phyloP scores from a whole-genome alignment of 1,284 basidiomycete genomes.

The Cutaneotrichosporon sp. region DNA sequence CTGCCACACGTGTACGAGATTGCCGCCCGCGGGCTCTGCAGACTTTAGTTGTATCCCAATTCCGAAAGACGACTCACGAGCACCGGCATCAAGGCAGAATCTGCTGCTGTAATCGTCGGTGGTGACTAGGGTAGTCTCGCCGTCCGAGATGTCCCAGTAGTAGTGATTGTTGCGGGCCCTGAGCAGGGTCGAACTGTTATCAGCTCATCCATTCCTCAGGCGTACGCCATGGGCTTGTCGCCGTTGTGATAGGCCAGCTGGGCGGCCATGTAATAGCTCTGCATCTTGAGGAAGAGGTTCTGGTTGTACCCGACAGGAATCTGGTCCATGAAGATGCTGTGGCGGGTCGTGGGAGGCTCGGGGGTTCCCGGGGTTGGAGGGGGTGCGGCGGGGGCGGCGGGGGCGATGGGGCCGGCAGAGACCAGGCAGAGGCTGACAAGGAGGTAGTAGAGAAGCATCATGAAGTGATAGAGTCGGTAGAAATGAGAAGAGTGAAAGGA shows the following conservation, averaged over 20 bases:
- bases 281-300: not conserved
- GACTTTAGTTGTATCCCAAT: not conserved
- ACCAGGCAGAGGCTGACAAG: not conserved
- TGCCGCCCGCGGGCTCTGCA: not conserved
- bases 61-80: slow-evolving; percentile 5
- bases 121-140: not conserved
- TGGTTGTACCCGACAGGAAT: not conserved
- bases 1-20: slow-evolving; percentile 19
- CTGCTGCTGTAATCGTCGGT: slow-evolving; percentile 22
- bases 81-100: slow-evolving; percentile 37
- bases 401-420: not conserved
- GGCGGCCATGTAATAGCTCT: not conserved
- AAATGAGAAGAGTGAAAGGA: not conserved
- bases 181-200: not conserved
- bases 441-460: not conserved
- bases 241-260: not conserved
- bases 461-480: not conserved
- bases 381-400: not conserved
- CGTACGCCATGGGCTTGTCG: not conserved
- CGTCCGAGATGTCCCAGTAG: not conserved
- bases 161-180: slow-evolving; percentile 2
- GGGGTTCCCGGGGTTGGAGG: not conserved
- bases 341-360: not conserved
- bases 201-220: not conserved
- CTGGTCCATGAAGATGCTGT: not conserved